Percentiles rank a stretch among this genome's conserved stretches.
Evolutionary conservation across 164 flowering plant species (phyloP).

Genomic region (Warburgia ugandensis): DNA sequence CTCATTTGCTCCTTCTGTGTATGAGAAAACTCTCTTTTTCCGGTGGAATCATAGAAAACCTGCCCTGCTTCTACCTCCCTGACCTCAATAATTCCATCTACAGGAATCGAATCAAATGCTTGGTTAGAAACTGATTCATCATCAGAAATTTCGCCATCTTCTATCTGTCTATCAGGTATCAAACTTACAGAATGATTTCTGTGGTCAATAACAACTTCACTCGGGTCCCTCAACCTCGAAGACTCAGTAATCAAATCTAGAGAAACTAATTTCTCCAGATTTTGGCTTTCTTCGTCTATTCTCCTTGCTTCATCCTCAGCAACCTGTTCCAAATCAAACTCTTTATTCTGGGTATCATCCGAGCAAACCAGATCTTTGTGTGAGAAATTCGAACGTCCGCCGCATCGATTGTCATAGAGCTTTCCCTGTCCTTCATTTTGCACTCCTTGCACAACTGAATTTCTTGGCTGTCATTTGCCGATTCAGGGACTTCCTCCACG

Average conservation of each 20-base stretch:
- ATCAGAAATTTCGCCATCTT: slow-evolving; percentile 1
- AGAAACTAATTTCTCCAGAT: slow-evolving; percentile 10
- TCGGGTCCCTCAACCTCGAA: neutral
- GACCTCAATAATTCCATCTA: neutral
- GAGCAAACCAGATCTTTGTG: neutral
- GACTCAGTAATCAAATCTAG: neutral
- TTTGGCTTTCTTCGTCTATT: slow-evolving; percentile 1
- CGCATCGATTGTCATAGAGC: neutral
- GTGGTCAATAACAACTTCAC: neutral
- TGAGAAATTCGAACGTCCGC: neutral
- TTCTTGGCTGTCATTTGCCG: slow-evolving; percentile 3
- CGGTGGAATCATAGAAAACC: slow-evolving; percentile 9
- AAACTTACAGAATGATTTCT: neutral
- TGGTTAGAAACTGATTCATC: neutral
- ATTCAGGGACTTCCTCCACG: slow-evolving; percentile 7
- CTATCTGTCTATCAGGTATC: neutral
- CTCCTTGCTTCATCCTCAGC: neutral
- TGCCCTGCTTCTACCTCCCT: slow-evolving; percentile 5
- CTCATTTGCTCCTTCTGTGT: slow-evolving; percentile 8
- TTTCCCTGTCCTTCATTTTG: neutral
- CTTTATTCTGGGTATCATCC: neutral
- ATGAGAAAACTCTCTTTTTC: slow-evolving; percentile 1
- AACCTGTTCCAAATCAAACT: neutral
- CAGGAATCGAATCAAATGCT: neutral
- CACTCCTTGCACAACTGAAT: slow-evolving; percentile 12